Conservation (phyloP, 805 yeast genomes). For the Starmerella bombicola region DNA sequence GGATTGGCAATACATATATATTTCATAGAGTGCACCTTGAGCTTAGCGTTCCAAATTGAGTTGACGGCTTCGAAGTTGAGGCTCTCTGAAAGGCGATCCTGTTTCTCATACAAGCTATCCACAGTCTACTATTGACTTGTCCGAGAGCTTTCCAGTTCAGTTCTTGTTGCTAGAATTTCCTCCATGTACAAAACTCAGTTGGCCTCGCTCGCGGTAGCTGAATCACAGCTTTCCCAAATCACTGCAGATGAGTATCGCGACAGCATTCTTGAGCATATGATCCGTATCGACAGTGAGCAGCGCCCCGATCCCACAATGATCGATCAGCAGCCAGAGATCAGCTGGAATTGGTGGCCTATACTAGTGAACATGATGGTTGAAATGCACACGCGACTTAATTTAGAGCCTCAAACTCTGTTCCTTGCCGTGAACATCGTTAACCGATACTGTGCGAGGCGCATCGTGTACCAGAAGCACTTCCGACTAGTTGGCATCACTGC, state of each 20-base stretch:
- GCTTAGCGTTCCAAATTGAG: no score
- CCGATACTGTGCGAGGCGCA: slow-evolving; percentile 76
- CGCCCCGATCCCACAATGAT: slow-evolving; percentile 51
- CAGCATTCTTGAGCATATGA: slow-evolving; percentile 29
- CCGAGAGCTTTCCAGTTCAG: no score
- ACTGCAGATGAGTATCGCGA: slow-evolving; percentile 29
- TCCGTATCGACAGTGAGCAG: slow-evolving; percentile 26
- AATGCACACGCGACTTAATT: slow-evolving; percentile 44
- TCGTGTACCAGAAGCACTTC: slow-evolving; percentile 70
- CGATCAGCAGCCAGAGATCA: slow-evolving; percentile 75
- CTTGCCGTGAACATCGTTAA: slow-evolving; percentile 64
- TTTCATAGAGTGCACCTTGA: not conserved
- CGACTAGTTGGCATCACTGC: slow-evolving; percentile 86
- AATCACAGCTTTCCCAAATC: slow-evolving; percentile 18
- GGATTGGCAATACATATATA: slow-evolving; percentile 9
- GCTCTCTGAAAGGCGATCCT: no score
- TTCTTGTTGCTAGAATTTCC: no score
- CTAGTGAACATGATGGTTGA: slow-evolving; percentile 68
- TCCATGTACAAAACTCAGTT: slow-evolving; percentile 10
- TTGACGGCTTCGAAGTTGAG: no score
- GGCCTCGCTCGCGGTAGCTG: slow-evolving; percentile 15
- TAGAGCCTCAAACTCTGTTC: slow-evolving; percentile 56
- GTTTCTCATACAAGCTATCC: no score
- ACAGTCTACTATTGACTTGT: no score
- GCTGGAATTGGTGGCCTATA: slow-evolving; percentile 54